Evolutionary conservation across 2,329 filamentous ascomycete genomes (phyloP), one percentile per base, ranked within the genome.

Genomic region (Ploettnerulaceae sp.): DNA sequence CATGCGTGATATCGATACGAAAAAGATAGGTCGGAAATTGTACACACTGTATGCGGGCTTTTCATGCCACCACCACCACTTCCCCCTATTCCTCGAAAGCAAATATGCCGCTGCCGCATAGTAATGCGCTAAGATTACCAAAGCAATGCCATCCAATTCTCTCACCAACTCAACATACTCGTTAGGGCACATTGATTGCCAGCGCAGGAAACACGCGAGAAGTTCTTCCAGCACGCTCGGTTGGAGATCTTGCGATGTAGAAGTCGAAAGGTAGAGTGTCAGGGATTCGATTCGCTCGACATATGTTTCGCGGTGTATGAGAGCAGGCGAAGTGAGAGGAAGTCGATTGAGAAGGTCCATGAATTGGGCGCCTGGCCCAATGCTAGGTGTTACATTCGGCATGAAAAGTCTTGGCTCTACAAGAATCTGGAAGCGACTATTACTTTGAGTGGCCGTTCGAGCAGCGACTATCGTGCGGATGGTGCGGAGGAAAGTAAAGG

Each of bases 21-120:
- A n/a, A n/a, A n/a, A n/a, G n/a, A n/a, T n/a, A n/a, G n/a, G n/a
- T n/a, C n/a, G n/a, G n/a, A n/a, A n/a, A n/a, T n/a, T n/a, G n/a
- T n/a, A n/a, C n/a, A n/a, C n/a, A n/a, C n/a, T 56, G 34, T 49
- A 56, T 9, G 18, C 44, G n/a, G 49, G 54, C 29, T 54, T 54
- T 17, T 55, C 48, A 34, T 48, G 45, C 41, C 45, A 43, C 54
- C 54, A 56, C 52, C 52, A 56, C 49, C 49, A 53, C 8, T 38
- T 41, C 3, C 31, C 38, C 32, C 40, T 42, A 22, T 36, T 41
- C n/a, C 47, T 51, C 20, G 42, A 43, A 12, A 53, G 22, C 8
- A 42, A 34, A 11, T 36, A 51, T 7, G 47, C 54, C 17, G 45
- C 44, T 2, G 52, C 31, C n/a, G 54, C 54, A 37, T 56, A 56